Conservation (phyloP, 192 early-diverging fungal genomes). For the Nowakowskiella sp. region DNA sequence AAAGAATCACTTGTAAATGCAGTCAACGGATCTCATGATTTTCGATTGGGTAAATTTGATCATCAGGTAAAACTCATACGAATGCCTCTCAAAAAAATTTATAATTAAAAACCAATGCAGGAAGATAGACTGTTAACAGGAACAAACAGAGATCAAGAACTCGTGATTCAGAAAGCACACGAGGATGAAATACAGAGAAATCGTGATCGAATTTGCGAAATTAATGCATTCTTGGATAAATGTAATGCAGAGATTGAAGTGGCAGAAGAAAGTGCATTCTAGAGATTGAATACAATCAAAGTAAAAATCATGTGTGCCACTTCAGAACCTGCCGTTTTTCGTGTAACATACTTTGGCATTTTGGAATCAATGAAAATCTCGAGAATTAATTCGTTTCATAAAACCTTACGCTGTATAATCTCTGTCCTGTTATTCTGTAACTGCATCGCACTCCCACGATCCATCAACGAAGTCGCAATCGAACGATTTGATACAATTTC, state of each 20-base stretch:
- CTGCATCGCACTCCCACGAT: no score
- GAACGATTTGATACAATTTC: no score
- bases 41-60: slow-evolving; percentile 45
- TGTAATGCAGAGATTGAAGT: slow-evolving; percentile 44
- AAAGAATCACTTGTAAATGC: slow-evolving; percentile 51
- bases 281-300: background rate
- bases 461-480: no score
- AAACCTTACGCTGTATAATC: no score
- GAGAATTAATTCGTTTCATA: no score
- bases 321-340: no score
- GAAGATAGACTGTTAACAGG: slow-evolving; percentile 50
- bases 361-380: no score
- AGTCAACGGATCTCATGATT: slow-evolving; percentile 54
- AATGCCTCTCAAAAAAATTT: slow-evolving; percentile 1
- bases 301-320: no score
- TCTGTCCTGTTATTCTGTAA: no score
- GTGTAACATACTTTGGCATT: no score
- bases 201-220: slow-evolving; percentile 47
- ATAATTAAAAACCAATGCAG: no score
- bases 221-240: slow-evolving; percentile 48
- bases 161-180: slow-evolving; percentile 34
- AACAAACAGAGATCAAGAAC: slow-evolving; percentile 38
- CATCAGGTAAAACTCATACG: slow-evolving; percentile 31
- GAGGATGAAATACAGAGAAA: slow-evolving; percentile 43
- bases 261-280: slow-evolving; percentile 37